Evolutionary conservation across 371 early-diverging fungal species (phyloP).

Genomic region (Rhizopus sp.): DNA sequence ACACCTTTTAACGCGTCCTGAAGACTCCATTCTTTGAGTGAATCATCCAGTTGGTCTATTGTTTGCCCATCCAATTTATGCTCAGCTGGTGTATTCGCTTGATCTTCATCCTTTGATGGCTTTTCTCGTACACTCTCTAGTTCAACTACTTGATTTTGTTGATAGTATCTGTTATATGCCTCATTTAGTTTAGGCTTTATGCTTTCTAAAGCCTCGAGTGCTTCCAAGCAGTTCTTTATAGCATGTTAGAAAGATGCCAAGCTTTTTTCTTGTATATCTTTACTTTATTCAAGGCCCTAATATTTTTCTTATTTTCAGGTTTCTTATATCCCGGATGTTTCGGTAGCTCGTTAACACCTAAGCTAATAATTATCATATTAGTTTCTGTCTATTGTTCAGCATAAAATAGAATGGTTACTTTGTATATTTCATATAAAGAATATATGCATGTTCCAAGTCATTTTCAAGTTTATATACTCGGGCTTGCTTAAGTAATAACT

Average conservation of each 20-base stretch:
- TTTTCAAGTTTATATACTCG: conserved; percentile 52
- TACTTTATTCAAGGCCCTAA: conserved; percentile 36
- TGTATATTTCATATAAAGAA: conserved; percentile 57
- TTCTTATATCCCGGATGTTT: conserved; percentile 54
- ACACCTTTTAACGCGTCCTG: conserved; percentile 51
- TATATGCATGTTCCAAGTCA: conserved; percentile 56
- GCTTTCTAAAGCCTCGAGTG: conserved; percentile 47
- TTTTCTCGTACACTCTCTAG: neutral
- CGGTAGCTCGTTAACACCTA: conserved; percentile 55
- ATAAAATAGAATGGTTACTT: conserved; percentile 39
- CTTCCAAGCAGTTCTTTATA: conserved; percentile 49
- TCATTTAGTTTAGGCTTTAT: conserved; percentile 45
- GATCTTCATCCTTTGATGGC: neutral
- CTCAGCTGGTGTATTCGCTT: conserved; percentile 1
- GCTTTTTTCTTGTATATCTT: neutral
- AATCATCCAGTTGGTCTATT: neutral
- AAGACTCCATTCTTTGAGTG: conserved; percentile 35
- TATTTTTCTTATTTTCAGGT: conserved; percentile 38
- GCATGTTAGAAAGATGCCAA: neutral
- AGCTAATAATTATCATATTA: conserved; percentile 27
- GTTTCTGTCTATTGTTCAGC: neutral
- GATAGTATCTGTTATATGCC: conserved; percentile 13
- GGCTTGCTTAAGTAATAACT: conserved; percentile 56
- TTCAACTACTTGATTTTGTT: conserved; percentile 3
- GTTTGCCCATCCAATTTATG: neutral